Conservation (phyloP, 768 basidiomycete species). For the Calocybe gangraenosa region DNA sequence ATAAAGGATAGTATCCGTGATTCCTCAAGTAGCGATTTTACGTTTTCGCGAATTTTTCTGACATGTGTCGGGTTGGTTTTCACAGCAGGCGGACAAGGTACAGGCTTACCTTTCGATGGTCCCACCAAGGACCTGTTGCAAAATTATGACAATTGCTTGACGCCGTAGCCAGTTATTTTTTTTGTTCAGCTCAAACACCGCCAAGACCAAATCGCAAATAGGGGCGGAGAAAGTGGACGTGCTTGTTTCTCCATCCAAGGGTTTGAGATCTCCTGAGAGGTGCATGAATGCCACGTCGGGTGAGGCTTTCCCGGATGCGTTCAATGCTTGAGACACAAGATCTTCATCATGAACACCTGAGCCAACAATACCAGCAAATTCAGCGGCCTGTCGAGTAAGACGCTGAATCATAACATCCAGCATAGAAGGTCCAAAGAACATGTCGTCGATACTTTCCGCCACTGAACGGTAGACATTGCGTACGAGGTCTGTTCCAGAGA, state of each 20-base stretch:
- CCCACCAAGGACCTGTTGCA: slow-evolving; percentile 93
- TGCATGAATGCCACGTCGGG: slow-evolving; percentile 70
- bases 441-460: slow-evolving; percentile 93
- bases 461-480: slow-evolving; percentile 88
- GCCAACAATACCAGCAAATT: slow-evolving; percentile 80
- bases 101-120: slow-evolving; percentile 85
- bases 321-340: slow-evolving; percentile 74
- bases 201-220: slow-evolving; percentile 89
- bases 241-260: slow-evolving; percentile 84
- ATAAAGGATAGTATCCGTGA: slow-evolving; percentile 66
- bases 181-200: slow-evolving; percentile 93
- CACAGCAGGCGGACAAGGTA: slow-evolving; percentile 7
- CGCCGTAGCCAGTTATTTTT: slow-evolving; percentile 94
- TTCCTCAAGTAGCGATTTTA: slow-evolving; percentile 62
- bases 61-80: not conserved
- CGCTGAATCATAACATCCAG: slow-evolving; percentile 92
- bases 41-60: slow-evolving; percentile 85
- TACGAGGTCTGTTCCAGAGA: slow-evolving; percentile 74
- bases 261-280: slow-evolving; percentile 73
- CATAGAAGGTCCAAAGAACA: slow-evolving; percentile 96
- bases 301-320: slow-evolving; percentile 59
- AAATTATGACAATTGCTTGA: slow-evolving; percentile 93
- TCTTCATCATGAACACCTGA: slow-evolving; percentile 81
- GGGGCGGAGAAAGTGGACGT: slow-evolving; percentile 88
- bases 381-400: slow-evolving; percentile 84